Evolutionary conservation across 1,139 yeast species (phyloP).

Genomic region (Lodderomyces theae): DNA sequence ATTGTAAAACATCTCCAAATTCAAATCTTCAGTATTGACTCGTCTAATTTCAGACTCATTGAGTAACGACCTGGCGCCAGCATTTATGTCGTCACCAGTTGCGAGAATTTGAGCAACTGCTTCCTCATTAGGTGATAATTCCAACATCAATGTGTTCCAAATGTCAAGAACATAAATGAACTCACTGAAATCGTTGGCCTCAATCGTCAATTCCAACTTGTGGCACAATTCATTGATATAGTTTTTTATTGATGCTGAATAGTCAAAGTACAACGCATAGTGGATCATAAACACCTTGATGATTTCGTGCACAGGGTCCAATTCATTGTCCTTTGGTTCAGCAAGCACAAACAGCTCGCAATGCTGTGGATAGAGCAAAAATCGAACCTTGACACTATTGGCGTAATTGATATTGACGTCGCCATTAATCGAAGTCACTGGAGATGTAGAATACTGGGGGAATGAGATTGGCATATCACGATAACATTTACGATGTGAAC

Average conservation of each 20-base stretch:
- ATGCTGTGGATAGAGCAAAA: slow-evolving; percentile 42
- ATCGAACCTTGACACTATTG: slow-evolving; percentile 36
- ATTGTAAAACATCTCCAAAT: slow-evolving; percentile 24
- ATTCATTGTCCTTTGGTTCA: slow-evolving; percentile 51
- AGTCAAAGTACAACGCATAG: slow-evolving; percentile 41
- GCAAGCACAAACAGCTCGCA: slow-evolving; percentile 41
- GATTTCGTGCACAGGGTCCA: slow-evolving; percentile 72
- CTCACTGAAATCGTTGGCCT: slow-evolving; percentile 30
- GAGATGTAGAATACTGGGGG: slow-evolving; percentile 28
- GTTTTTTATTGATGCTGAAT: slow-evolving; percentile 33
- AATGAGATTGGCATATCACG: slow-evolving; percentile 35
- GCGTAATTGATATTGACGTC: slow-evolving; percentile 20
- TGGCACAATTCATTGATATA: slow-evolving; percentile 34
- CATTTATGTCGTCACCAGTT: slow-evolving; percentile 28
- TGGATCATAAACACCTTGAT: slow-evolving; percentile 50
- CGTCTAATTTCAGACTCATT: slow-evolving; percentile 16
- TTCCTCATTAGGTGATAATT: slow-evolving; percentile 29
- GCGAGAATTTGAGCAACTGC: slow-evolving; percentile 10
- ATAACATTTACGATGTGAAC: slow-evolving; percentile 30
- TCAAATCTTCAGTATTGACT: slow-evolving; percentile 22
- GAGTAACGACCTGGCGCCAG: slow-evolving; percentile 27
- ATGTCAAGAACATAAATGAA: slow-evolving; percentile 40
- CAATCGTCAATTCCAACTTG: slow-evolving; percentile 29
- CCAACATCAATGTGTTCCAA: slow-evolving; percentile 42
- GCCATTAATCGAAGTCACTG: slow-evolving; percentile 10